Evolutionary conservation across 2,329 filamentous ascomycete genomes (phyloP).

Genomic region (Dryadomyces quercus-mongolicae): DNA sequence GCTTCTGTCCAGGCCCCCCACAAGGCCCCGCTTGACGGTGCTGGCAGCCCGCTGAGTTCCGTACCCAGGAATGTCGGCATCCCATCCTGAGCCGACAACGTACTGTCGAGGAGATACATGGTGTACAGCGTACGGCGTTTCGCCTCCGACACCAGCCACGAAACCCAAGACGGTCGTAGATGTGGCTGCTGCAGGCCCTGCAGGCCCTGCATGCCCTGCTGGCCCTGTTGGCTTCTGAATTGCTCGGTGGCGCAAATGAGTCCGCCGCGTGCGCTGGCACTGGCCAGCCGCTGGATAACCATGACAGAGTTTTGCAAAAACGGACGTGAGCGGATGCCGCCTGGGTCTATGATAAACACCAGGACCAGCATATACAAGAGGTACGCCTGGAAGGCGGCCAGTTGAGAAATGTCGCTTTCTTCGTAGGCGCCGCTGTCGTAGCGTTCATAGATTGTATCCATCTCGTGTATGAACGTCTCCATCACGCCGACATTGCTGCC

Average conservation of each 20-base stretch:
- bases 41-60: constrained; percentile 32
- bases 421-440: constrained; percentile 8
- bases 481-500: constrained; percentile 9
- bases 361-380: constrained; percentile 35
- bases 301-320: constrained; percentile 31
- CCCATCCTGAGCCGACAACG: constrained; percentile 29
- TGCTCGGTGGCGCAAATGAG: constrained; percentile 31
- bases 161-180: constrained; percentile 32
- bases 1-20: constrained; percentile 27
- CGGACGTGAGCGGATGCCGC: constrained; percentile 4
- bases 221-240: neutral
- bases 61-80: constrained; percentile 34
- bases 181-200: constrained; percentile 5
- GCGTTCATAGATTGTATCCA: constrained; percentile 22
- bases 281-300: constrained; percentile 37
- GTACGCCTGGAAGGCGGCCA: constrained; percentile 39
- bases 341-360: neutral
- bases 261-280: constrained; percentile 23
- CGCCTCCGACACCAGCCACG: constrained; percentile 39
- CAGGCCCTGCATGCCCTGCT: too few species aligned
- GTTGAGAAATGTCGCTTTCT: constrained; percentile 16
- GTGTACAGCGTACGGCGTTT: constrained; percentile 38
- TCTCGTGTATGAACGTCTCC: constrained; percentile 27
- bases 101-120: constrained; percentile 41
- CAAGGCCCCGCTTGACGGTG: constrained; percentile 26